Evolutionary conservation across 306 rosid species (phyloP), one percentile per base, ranked within the genome.

Genomic region (Ormosia emarginata): DNA sequence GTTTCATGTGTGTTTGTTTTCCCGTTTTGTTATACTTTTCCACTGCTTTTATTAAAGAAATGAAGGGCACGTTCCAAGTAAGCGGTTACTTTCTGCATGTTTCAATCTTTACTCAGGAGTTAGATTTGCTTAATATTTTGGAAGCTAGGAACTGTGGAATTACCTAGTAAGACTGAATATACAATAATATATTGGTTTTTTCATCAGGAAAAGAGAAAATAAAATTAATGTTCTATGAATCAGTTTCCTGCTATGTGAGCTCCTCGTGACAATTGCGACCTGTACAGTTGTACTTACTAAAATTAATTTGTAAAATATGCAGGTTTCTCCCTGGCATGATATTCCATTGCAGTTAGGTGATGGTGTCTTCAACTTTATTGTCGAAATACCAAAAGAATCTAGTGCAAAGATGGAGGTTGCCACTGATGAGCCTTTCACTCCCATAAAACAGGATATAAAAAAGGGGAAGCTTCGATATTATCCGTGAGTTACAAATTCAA

Each of bases 321-420:
- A 96, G 99, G 90, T 96, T 86, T 96, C 99, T 61, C 99, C 99
- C 46, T 96, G 99, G 99, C 99, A 96, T 87, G 99, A 96, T 86
- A 74, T 96, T 79, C 99, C 99, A 7, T 82, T 96, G 88, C 94
- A 83, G 81, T 67, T 87, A 80, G 97, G 94, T 40, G 87, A 86
- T 79, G 97, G 89, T 58, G 62, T 82, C 37, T 96, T 92, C 84
- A 93, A 91, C 90, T 90, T 67, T 69, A 64, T 96, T 73, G 93
- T 92, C 56, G 99, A 96, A 77, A 96, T 96, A 79, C 98, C 99
- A 10, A 93, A 96, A 91, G 98, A 96, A 87, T 89, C 97, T 36
- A 93, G 92, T 75, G 98, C 99, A 55, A 96, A 96, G 89, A 96
- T 96, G 99, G 99, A 96, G 92, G 85, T 96, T 84, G 99, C 99